Base-by-base conservation (phyloP, 140 eudicot species). In the Senecio squalidus region DNA sequence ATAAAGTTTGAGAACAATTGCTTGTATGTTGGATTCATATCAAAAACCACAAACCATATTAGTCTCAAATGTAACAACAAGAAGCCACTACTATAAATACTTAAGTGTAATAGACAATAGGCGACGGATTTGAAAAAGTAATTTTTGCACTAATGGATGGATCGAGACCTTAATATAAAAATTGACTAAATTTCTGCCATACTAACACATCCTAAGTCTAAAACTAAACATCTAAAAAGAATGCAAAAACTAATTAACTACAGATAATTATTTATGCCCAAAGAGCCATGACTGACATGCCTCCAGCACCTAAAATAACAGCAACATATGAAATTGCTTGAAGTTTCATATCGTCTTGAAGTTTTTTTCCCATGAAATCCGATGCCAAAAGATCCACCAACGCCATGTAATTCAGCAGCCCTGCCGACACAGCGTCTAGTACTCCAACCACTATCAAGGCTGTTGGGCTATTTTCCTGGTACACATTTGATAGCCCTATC, bases 341-440 rank as follows among this genome's bases (percentile, higher is more conserved):
- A 49, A 88, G 81, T 48, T 69, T 79, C 55, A 78, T 76, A 28
- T 55, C 78, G 3, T 67, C 78, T 50, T 81, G 96, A 43, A 84
- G 72, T 55, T 66, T 88, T 16, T 69, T 29, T 10, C 90, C 85
- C 91, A 84, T 78, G 48, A 88, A 88, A 53, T 84, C 96, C 0
- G 85, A 22, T n/a, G 91, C 90, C 15, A 88, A 24, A 1, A 81
- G 71, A 73, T 88, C 96, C 20, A 88, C 96, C 67, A 88, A 45
- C 9, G 96, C 96, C 96, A 88, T 88, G 62, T 88, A 88, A 31
- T 66, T 88, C 52, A 88, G 57, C 20, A 88, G 50, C 33, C 96
- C 90, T 0, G 91, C 86, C 0, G 96, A 84, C 8, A 68, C 48
- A 0, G 86, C 92, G 7, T 89, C 65, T 29, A 89, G 50, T 6